Conservation (phyloP, 2,329 filamentous ascomycete genomes). For the Capronia coronata region DNA sequence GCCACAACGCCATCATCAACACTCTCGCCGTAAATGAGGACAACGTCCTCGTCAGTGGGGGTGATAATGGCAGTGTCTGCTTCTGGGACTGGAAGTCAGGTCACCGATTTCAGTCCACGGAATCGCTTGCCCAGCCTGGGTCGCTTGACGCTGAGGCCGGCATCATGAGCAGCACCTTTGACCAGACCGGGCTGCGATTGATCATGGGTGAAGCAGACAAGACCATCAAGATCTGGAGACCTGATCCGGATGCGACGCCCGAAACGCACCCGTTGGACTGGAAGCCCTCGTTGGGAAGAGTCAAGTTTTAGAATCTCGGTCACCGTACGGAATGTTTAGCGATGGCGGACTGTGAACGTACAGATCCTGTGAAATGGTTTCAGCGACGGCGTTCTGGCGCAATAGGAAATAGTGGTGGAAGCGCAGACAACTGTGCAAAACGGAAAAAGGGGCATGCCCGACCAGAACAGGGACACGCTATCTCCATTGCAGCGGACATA, state of each 20-base stretch:
- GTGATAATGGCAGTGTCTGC: conserved; percentile 89
- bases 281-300: conserved; percentile 71
- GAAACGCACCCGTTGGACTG: conserved; percentile 89
- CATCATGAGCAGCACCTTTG: conserved; percentile 90
- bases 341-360: too few relatives aligned
- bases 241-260: conserved; percentile 81
- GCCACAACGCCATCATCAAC: conserved; percentile 95
- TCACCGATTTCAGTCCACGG: conserved; percentile 79
- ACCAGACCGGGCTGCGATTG: conserved; percentile 76
- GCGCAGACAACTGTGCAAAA: background rate
- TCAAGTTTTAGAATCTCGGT: conserved; percentile 57
- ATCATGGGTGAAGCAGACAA: conserved; percentile 97
- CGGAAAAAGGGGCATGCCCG: background rate
- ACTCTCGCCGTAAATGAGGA: conserved; percentile 88
- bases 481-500: too few relatives aligned
- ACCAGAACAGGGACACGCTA: too few relatives aligned
- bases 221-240: conserved; percentile 97
- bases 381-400: conserved; percentile 16
- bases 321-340: too few relatives aligned
- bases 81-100: conserved; percentile 99
- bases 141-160: conserved; percentile 90
- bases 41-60: conserved; percentile 89
- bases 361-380: background rate
- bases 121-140: conserved; percentile 89
- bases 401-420: background rate